Percentiles rank a stretch among this genome's conserved stretches.
These are phyloP conservation scores for Drechslera avenae DNA, from an alignment of 2,329 filamentous ascomycete species.

Conservation along the genomic window DNA sequence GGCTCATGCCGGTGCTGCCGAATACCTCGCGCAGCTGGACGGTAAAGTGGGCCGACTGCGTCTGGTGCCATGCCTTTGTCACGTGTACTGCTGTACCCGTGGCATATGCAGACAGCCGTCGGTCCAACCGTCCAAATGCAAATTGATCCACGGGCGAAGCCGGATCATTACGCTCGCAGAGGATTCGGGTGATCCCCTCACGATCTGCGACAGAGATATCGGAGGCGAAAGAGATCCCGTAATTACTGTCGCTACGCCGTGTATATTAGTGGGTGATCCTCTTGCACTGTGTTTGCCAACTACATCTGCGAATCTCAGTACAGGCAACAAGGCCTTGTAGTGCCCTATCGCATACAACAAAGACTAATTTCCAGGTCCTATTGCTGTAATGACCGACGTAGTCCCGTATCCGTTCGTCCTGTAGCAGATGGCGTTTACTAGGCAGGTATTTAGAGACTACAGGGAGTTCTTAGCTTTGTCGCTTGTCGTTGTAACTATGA, in stretches of 20 bases:
- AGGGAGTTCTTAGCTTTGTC: too few species aligned
- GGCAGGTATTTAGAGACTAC: too few species aligned
- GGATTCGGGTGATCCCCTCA: not conserved
- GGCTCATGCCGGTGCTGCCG: not conserved
- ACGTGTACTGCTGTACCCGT: constrained; percentile 9
- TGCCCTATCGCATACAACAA: too few species aligned
- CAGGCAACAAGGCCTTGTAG: too few species aligned
- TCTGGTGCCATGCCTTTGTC: constrained; percentile 11
- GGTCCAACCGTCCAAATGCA: not conserved
- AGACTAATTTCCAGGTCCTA: too few species aligned
- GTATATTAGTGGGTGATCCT: not conserved
- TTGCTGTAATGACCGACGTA: too few species aligned
- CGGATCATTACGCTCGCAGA: not conserved
- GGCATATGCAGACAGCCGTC: not conserved
- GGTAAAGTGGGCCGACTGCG: constrained; percentile 6
- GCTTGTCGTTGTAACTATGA: not conserved
- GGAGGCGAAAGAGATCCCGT: not conserved
- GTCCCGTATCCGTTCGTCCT: too few species aligned
- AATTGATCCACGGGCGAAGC: constrained; percentile 3
- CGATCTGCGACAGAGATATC: not conserved
- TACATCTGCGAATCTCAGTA: too few species aligned
- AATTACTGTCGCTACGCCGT: not conserved
- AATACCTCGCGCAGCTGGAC: constrained; percentile 5
- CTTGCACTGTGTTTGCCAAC: not conserved
- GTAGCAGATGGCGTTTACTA: too few species aligned